Base-by-base conservation (phyloP, 2,329 filamentous ascomycete species). In the Epichloe glyceriae region DNA sequence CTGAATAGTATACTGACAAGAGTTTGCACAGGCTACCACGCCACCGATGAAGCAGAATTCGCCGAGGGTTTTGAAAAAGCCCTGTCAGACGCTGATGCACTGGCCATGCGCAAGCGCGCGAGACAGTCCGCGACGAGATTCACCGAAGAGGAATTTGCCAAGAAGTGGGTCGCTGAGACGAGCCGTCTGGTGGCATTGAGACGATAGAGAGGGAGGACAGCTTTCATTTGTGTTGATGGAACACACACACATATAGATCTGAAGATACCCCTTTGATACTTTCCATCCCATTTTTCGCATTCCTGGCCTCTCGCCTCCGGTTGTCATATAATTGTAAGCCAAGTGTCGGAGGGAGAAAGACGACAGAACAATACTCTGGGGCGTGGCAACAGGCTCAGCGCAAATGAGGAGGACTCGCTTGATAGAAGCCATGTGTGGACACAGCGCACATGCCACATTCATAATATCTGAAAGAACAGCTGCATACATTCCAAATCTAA, bases 81-180 rank as follows among this genome's bases (percentile, higher is more conserved):
- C 0, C 70, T 97, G 6, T 76, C 77, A 0, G 70, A 93, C 4
- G 72, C 81, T 14, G 80, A 95, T 54, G 85, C 83, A 19, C 67
- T 90, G 15, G 81, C 79, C 0, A 87, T 95, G 73, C 78, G 93
- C 20, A 66, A 75, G 34, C 74, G 91, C 52, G 91, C 93, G 0
- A 76, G 89, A 38, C 72, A 78, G 58, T 95, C 88, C 5, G 86
- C 90, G 1, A 78, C 80, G 67, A 74, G 93, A 45, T 98, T 98
- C 63, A 90, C 87, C 0, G 91, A 96, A 61, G 82, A 85, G 59
- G 86, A 85, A 53, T 98, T 98, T 70, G 82, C 78, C 1, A 76
- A 75, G 58, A 83, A 82, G 57, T 98, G 93, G 91, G 68, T 87
- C 42, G 67, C 67, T 33, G 80, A 94, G 65, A 79, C 94, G 73